A percentile compares a stretch with the other conserved stretches of the same genome.
These are phyloP conservation scores for Russula virescens DNA, from an alignment of 768 basidiomycete species.

Conservation along the genomic window DNA sequence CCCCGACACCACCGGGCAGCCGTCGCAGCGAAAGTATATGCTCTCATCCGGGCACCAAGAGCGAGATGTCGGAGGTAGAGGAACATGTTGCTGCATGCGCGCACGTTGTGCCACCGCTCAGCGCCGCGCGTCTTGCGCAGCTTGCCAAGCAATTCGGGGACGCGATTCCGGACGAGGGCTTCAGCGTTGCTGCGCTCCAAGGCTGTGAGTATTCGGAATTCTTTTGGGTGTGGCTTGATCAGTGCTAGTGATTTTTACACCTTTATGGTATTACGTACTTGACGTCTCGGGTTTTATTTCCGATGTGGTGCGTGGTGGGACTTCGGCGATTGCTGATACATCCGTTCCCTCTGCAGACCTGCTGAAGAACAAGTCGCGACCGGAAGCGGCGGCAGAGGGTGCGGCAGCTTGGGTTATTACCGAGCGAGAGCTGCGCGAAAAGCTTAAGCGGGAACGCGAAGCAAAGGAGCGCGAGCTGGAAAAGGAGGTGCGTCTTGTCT, in stretches of 20 bases:
- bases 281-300: constrained; percentile 14
- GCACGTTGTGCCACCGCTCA: constrained; percentile 61
- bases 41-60: constrained; percentile 26
- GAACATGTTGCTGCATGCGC: constrained; percentile 53
- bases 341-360: constrained; percentile 44
- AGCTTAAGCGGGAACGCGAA: constrained; percentile 68
- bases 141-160: constrained; percentile 78
- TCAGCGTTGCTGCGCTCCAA: constrained; percentile 85
- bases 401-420: constrained; percentile 66
- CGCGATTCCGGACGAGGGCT: constrained; percentile 76
- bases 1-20: constrained; percentile 20
- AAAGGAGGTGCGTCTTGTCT: constrained; percentile 45
- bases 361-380: constrained; percentile 78
- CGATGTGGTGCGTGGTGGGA: constrained; percentile 20
- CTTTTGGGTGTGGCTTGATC: constrained; percentile 21
- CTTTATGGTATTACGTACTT: constrained; percentile 12
- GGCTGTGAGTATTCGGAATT: constrained; percentile 58
- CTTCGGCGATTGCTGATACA: constrained; percentile 27
- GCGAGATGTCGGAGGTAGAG: constrained; percentile 52
- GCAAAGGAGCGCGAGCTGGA: constrained; percentile 63
- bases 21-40: constrained; percentile 20
- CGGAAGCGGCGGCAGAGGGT: constrained; percentile 65
- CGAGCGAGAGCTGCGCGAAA: constrained; percentile 71
- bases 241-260: constrained; percentile 23
- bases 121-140: constrained; percentile 53